Percentiles rank a stretch among this genome's conserved stretches.
phyloP scores from a whole-genome alignment of 495 filamentous ascomycete species.

The Bathelium albidoporum region DNA sequence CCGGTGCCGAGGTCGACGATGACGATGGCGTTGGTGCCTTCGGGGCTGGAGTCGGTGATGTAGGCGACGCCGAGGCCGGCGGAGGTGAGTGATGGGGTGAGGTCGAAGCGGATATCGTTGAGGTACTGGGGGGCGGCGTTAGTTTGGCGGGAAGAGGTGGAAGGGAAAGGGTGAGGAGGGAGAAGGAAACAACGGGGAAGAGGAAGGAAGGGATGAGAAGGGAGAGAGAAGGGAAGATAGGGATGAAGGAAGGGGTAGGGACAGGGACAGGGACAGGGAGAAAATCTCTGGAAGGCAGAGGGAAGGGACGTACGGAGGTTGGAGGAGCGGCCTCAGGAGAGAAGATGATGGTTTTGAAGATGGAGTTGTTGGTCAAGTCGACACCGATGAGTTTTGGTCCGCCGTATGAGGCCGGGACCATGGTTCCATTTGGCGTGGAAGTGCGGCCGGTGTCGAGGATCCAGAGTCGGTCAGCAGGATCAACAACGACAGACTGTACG shows the following conservation, averaged over 20 bases:
- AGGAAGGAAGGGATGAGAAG: background rate
- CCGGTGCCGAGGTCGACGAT: constrained; percentile 38
- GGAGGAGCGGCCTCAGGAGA: constrained; percentile 32
- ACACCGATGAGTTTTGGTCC: constrained; percentile 38
- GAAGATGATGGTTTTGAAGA: constrained; percentile 39
- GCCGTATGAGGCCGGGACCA: constrained; percentile 30
- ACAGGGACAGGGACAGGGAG: background rate
- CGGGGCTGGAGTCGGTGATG: constrained; percentile 36
- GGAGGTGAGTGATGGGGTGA: constrained; percentile 25
- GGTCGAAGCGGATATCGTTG: constrained; percentile 40
- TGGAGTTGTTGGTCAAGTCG: constrained; percentile 29
- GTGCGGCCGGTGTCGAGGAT: constrained; percentile 40
- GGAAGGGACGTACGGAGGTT: constrained; percentile 19
- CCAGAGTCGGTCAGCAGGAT: constrained; percentile 37
- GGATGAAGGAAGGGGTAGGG: background rate
- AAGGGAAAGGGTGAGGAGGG: background rate
- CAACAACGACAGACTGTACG: constrained; percentile 38
- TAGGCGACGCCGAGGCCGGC: constrained; percentile 36
- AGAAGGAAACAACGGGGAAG: too few species aligned
- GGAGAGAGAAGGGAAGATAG: too few species aligned
- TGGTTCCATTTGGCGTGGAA: constrained; percentile 29
- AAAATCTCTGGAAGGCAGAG: too few species aligned
- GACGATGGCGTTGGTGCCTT: constrained; percentile 37
- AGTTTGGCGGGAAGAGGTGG: background rate
- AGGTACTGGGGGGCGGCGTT: constrained; percentile 25